Evolutionary conservation across 306 rosid species (phyloP), one percentile per base, ranked within the genome.

Genomic region (Pachyrhizus erosus): DNA sequence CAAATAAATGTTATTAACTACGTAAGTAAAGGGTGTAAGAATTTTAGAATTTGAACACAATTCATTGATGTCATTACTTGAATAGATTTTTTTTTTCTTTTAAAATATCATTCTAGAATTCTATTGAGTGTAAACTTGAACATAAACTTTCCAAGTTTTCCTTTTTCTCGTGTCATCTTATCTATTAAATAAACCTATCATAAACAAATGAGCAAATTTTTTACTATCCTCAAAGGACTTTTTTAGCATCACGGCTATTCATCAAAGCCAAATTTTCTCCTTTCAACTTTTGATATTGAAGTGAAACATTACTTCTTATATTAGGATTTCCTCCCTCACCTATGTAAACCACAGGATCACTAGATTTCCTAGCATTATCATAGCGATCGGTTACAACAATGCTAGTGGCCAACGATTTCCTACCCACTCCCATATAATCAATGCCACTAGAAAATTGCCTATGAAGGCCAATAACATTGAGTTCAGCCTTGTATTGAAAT

Each of bases 261-360:
- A 27, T 76, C 39, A 90, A 55, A 49, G 93, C 93, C 78, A 86
- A 89, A 80, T 84, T 90, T 33, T 91, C 93, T 0, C 51, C 23
- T 2, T 33, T 31, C 26, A 85, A 48, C 70, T 70, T 82, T 68
- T 90, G 93, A 78, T 90, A 90, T 1, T 8, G 52, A 1, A 37
- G 40, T 5, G 4, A 6, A 7, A 12, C n/a, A 3, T 5, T 43
- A 9, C 0, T 8, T 0, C 24, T 0, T 5, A 61, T 43, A 1
- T 0, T 9, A 9, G 89, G 86, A 48, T 86, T 87, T 45, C 91
- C 88, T 8, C 93, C 93, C 1, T 84, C 81, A 43, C 93, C 91
- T 4, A 61, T 65, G 33, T 87, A 90, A 18, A 57, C 70, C 67
- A 90, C 69, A 5, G 46, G 6, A 31, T 61, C 82, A 27, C 33